Evolutionary conservation across 2,329 filamentous ascomycete species (phyloP), one percentile per base, ranked within the genome.

Genomic region (Claviceps humidiphila): DNA sequence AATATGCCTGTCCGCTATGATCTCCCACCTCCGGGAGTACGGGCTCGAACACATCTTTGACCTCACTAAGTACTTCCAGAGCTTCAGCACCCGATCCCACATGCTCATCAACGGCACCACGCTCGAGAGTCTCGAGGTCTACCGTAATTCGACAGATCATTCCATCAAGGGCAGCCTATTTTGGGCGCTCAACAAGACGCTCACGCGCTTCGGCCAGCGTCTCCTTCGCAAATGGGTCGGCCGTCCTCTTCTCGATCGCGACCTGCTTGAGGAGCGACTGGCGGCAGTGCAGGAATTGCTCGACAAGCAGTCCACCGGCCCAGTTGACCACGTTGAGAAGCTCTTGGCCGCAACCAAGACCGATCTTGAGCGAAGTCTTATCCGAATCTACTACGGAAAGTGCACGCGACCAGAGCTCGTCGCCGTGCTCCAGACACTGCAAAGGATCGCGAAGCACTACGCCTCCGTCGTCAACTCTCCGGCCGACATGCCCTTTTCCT

Each of bases 91-190:
- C 7, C 77, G 90, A 40, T 90, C 91, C 14, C 90, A 97, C 63
- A 97, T 98, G 93, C 74, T 97, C 4, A 74, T 98, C 55, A 96
- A 94, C 63, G 93, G 91, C 45, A 98, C 95, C 51, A 96, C 91
- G 0, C 72, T 98, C 40, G 91, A 89, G 48, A 95, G 89, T 61
- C 76, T 98, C 13, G 93, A 98, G 65, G 89, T 98, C 2, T 98
- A 96, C 64, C 86, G 90, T 55, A 98, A 98, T 58, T 82, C 89
- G 60, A 97, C 91, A 0, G 90, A 97, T 63, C 80, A 90, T 60
- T 78, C 81, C 0, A 81, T 85, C 54, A 90, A 85, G 60, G 93
- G 93, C 3, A 96, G 90, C 65, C 74, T 98, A 4, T 90, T 97
- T 67, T 98, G 93, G 93, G 88, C 89, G 0, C 75, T 98, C 43